Conservation (phyloP, 441 rosid species). For the Brassica hybrid region DNA sequence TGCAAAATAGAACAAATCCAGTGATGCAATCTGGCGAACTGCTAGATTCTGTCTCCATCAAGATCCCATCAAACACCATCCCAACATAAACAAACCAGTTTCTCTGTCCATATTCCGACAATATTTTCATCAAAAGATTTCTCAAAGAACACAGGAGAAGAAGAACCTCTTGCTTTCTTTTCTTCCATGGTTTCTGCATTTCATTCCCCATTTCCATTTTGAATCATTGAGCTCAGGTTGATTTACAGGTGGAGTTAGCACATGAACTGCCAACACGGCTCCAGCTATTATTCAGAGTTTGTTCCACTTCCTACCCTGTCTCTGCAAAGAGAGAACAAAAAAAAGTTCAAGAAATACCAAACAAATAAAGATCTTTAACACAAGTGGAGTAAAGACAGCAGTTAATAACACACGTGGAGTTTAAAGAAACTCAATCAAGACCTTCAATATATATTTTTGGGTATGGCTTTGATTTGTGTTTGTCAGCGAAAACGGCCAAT, state of each 20-base stretch:
- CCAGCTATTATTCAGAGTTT: slow-evolving; percentile 39
- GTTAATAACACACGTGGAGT: slow-evolving; percentile 37
- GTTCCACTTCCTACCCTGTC: slow-evolving; percentile 25
- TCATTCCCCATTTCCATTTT: slow-evolving; percentile 9
- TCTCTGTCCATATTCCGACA: slow-evolving; percentile 37
- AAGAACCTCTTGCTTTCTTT: slow-evolving; percentile 19
- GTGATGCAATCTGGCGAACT: slow-evolving; percentile 42
- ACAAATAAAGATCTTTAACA: slow-evolving; percentile 32
- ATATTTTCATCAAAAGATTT: slow-evolving; percentile 26
- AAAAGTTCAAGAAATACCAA: slow-evolving; percentile 3
- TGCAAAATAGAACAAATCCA: slow-evolving; percentile 40
- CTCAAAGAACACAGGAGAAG: slow-evolving; percentile 16
- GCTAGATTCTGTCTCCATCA: slow-evolving; percentile 46
- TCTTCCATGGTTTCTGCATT: slow-evolving; percentile 30
- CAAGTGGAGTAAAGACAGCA: slow-evolving; percentile 39
- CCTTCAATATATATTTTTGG: background rate
- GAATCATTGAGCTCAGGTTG: slow-evolving; percentile 33
- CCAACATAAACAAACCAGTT: slow-evolving; percentile 38
- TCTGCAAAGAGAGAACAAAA: slow-evolving; percentile 22
- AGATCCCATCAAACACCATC: slow-evolving; percentile 38
- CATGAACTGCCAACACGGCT: slow-evolving; percentile 42
- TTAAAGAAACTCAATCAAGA: slow-evolving; percentile 26
- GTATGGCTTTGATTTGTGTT: slow-evolving; percentile 33
- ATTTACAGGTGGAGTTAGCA: slow-evolving; percentile 37
- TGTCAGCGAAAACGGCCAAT: slow-evolving; percentile 27